phyloP scores from a whole-genome alignment of 1,139 yeast genomes.

The Scheffersomyces illinoinensis region DNA sequence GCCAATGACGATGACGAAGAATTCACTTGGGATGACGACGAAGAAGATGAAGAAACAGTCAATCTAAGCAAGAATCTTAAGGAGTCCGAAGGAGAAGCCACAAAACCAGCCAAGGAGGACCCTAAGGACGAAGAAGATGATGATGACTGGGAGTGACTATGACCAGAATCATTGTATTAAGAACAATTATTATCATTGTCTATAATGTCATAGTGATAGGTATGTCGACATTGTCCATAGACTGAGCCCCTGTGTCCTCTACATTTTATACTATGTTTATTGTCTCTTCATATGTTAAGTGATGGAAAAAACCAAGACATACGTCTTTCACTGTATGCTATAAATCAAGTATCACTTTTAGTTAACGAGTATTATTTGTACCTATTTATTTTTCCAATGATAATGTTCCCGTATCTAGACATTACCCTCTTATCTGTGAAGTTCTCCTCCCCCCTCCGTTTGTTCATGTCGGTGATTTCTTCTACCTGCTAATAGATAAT shows the following conservation, averaged over 20 bases:
- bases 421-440: neutral
- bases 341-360: neutral
- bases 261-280: too few species aligned
- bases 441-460: neutral
- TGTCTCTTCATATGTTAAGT: neutral
- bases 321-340: neutral
- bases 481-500: neutral
- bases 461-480: neutral
- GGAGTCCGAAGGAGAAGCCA: neutral
- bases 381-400: neutral
- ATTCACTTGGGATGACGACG: constrained; percentile 62
- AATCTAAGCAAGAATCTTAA: constrained; percentile 7
- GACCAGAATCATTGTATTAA: neutral
- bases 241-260: neutral
- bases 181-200: neutral
- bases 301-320: neutral
- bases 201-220: too few species aligned
- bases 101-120: neutral
- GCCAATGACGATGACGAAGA: constrained; percentile 41
- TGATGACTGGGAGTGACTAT: constrained; percentile 7
- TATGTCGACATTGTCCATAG: neutral
- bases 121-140: neutral
- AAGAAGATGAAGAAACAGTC: constrained; percentile 42
- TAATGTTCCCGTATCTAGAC: neutral
- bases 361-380: neutral